Evolutionary conservation across 768 basidiomycete species (phyloP), one percentile per base, ranked within the genome.

Genomic region (Russula virescens): DNA sequence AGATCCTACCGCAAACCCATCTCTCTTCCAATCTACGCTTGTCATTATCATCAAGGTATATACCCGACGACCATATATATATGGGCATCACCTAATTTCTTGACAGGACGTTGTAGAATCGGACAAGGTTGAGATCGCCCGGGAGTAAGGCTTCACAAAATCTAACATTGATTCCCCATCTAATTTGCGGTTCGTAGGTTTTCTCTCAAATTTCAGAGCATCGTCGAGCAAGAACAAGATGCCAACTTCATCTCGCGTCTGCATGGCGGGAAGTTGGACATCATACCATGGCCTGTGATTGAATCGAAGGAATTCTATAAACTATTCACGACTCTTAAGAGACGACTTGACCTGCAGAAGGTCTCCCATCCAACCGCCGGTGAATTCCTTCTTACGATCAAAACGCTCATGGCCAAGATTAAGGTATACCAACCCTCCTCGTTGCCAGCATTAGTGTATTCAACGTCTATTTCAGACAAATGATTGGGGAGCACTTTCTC

Each of bases 231-330:
- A 10, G 83, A 87, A 57, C 83, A 84, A 69, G 83, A 77, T 42
- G 73, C 79, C 0, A 87, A 86, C 64, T 86, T 86, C 66, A 84
- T 86, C 57, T 80, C 83, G n/a, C 79, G 77, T 1, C 75, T 86
- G 1, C 85, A 86, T 59, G 76, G 76, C 0, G 84, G 84, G 1
- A 75, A 76, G 55, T 67, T 86, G 8, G 76, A 75, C 47, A 86
- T 87, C 9, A 77, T 86, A 19, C 84, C 85, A 5, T 86, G 85
- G 85, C 84, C 84, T 0, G 81, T 86, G 46, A 85, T 86, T 34
- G 81, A 83, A 64, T 85, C 84, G 0, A 77, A 72, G 40, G 78
- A 83, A 23, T 86, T 86, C 69, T 86, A 87, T 62, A 74, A 70
- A 3, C 66, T 83, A 25, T 85, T 86, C 55, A 73, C 75, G 0